A percentile compares a stretch with the other conserved stretches of the same genome.
Conservation (phyloP, 2,329 filamentous ascomycete genomes). For the Polytolypa hystricis region DNA sequence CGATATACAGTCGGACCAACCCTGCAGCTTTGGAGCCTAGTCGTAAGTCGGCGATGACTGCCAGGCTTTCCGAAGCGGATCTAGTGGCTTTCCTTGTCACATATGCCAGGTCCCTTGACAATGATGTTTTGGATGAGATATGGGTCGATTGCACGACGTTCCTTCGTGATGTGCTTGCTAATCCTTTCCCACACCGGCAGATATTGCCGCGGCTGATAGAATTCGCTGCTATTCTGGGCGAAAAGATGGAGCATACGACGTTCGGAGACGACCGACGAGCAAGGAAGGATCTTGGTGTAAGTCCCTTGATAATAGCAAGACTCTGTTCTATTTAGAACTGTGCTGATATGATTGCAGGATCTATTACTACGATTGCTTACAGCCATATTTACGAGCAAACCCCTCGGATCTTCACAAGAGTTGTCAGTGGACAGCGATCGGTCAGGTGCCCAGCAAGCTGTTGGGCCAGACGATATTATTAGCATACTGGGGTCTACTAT, state of each 20-base stretch:
- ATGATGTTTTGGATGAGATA: slow-evolving; percentile 96
- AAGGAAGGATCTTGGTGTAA: slow-evolving; percentile 75
- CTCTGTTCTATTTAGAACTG: background rate
- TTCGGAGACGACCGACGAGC: slow-evolving; percentile 91
- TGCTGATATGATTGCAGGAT: slow-evolving; percentile 47
- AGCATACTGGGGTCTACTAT: slow-evolving; percentile 68
- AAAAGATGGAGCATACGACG: slow-evolving; percentile 95
- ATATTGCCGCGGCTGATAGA: slow-evolving; percentile 76
- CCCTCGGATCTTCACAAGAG: slow-evolving; percentile 59
- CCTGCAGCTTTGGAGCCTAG: slow-evolving; percentile 65
- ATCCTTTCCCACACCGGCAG: slow-evolving; percentile 89
- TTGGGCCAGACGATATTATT: slow-evolving; percentile 63
- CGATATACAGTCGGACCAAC: slow-evolving; percentile 89
- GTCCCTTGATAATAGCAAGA: slow-evolving; percentile 30
- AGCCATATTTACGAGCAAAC: slow-evolving; percentile 86
- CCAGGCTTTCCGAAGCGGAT: slow-evolving; percentile 71
- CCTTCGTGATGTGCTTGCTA: slow-evolving; percentile 75
- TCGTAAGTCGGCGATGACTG: slow-evolving; percentile 78
- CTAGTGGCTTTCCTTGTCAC: slow-evolving; percentile 81
- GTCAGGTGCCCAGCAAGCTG: slow-evolving; percentile 16
- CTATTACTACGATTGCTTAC: slow-evolving; percentile 78
- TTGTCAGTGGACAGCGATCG: slow-evolving; percentile 15
- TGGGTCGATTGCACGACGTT: slow-evolving; percentile 93
- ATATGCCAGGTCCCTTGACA: slow-evolving; percentile 80
- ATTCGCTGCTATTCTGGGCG: slow-evolving; percentile 78